Percentiles rank a stretch among this genome's conserved stretches.
phyloP scores from a whole-genome alignment of 495 filamentous ascomycete species.

The Aspergillus cavernicola region DNA sequence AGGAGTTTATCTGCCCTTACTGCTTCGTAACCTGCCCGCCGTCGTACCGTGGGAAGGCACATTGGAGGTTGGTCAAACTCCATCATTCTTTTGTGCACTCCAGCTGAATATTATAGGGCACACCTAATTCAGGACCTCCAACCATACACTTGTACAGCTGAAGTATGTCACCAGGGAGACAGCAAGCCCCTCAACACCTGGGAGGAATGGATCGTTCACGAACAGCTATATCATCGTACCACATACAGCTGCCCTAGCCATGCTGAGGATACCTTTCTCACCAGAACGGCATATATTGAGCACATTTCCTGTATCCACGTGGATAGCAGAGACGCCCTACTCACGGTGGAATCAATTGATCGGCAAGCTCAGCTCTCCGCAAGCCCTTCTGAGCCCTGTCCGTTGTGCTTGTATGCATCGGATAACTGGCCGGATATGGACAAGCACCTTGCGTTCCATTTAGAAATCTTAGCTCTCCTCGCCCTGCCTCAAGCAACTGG shows the following conservation, averaged over 20 bases:
- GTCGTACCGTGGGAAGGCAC: slow-evolving; percentile 2
- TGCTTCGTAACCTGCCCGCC: slow-evolving; percentile 2
- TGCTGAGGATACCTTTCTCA: background rate
- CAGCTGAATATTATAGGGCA: background rate
- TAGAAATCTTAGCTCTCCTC: background rate
- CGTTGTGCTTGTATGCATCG: background rate
- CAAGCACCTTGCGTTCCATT: background rate
- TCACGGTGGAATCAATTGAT: background rate
- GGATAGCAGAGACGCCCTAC: background rate
- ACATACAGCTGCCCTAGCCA: background rate
- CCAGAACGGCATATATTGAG: background rate
- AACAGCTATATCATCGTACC: background rate
- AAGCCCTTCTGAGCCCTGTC: background rate
- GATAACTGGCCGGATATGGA: slow-evolving; percentile 2
- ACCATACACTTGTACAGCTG: background rate
- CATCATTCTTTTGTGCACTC: background rate
- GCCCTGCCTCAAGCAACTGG: background rate
- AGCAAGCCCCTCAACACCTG: background rate
- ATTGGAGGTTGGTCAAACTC: background rate
- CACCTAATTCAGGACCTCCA: slow-evolving; percentile 3
- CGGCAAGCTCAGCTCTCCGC: background rate
- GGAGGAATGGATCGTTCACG: slow-evolving; percentile 5
- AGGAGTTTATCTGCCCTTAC: slow-evolving; percentile 5
- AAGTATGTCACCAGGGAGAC: background rate
- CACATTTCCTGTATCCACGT: background rate